Conservation (phyloP, 2,329 filamentous ascomycete genomes). For the Magnaporthiopsis incrustans region DNA sequence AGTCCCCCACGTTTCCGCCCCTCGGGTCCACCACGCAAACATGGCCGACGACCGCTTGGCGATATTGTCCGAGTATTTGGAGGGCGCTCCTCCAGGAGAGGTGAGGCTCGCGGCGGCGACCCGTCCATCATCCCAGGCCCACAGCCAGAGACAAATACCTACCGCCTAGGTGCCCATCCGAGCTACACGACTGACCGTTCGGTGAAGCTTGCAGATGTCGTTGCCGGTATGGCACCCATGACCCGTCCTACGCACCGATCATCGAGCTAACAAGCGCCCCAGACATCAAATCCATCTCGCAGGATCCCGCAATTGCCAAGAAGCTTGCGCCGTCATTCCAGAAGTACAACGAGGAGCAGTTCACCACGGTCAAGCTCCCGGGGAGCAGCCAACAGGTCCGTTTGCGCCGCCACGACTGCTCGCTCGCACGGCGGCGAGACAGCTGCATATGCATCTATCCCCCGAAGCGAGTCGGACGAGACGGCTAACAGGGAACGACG, state of each 20-base stretch:
- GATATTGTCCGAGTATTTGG: conserved; percentile 74
- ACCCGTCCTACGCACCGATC: neutral
- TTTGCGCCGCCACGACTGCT: no score
- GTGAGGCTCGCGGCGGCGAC: conserved; percentile 39
- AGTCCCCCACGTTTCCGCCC: neutral
- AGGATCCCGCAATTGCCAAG: conserved; percentile 58
- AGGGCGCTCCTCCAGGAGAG: conserved; percentile 93
- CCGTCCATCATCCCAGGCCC: neutral
- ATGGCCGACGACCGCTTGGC: conserved; percentile 30
- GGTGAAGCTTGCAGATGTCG: conserved; percentile 71
- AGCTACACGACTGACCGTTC: neutral
- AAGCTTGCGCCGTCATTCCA: conserved; percentile 77
- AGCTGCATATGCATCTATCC: neutral
- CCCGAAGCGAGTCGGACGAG: neutral
- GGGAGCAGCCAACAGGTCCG: conserved; percentile 61
- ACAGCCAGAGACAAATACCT: neutral
- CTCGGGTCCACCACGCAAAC: conserved; percentile 7
- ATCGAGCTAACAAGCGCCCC: conserved; percentile 11
- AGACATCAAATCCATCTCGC: conserved; percentile 83
- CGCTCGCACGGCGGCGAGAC: neutral
- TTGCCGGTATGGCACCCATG: conserved; percentile 57
- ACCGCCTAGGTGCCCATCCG: neutral
- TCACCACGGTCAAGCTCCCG: conserved; percentile 80
- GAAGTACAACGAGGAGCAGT: conserved; percentile 95
- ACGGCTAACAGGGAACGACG: neutral